Evolutionary conservation across 208 protist species (phyloP), one percentile per base, ranked within the genome.

Genomic region (Balamuthia mandrillaris): DNA sequence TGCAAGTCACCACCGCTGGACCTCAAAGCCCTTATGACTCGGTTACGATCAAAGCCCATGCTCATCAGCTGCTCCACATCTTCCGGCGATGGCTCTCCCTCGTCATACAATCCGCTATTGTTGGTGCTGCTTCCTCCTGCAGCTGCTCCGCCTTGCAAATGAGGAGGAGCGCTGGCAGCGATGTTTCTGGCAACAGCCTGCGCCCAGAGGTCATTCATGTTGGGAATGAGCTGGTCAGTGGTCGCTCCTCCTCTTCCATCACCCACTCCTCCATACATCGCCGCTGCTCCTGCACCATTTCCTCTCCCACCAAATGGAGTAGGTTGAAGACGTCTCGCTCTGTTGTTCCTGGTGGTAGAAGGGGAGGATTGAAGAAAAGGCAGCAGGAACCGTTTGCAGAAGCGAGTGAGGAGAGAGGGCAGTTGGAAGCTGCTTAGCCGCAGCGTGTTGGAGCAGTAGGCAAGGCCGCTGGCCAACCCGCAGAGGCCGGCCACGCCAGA

Each of bases 301-400:
- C n/a, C n/a, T n/a, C n/a, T n/a, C n/a, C n/a, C n/a, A n/a, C n/a
- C n/a, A n/a, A n/a, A n/a, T n/a, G n/a, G n/a, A n/a, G n/a, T n/a
- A n/a, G n/a, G 31, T 2, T 51, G 5, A 35, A 41, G 3, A 74
- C 63, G 1, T 35, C 35, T 10, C 18, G 63, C 58, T 31, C 63
- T 74, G 37, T 74, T 16, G 63, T 2, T 74, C 66, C 42, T 18
- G 44, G 33, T n/a, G 42, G 37, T 24, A 39, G 66, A 5, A 45
- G 6, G 66, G 47, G 74, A 72, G 2, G 79, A 85, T 47, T 85
- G 47, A 39, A 86, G 83, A 21, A 86, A 29, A 10, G 83, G 58
- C 18, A 85, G 44, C n/a, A 77, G 24, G 47, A 86, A 9, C 3
- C 37, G 16, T 6, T 29, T 29, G 51, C 74, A 86, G 41, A 86